Conservation (phyloP, 2,329 filamentous ascomycete species). For the Colletotrichum shisoi region DNA sequence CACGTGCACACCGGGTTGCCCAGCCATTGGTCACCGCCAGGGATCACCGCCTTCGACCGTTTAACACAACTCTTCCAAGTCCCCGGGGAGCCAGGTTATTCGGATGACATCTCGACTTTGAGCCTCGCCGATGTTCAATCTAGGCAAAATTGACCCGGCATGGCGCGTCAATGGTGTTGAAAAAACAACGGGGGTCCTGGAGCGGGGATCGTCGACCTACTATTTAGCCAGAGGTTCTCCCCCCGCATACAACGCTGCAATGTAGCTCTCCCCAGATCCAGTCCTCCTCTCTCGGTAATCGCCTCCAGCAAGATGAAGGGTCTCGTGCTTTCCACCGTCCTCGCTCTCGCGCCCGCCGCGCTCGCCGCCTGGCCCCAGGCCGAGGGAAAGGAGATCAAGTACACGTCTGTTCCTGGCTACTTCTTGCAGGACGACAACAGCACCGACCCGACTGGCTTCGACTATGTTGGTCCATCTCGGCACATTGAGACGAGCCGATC, state of each 20-base stretch:
- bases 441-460: conserved; percentile 66
- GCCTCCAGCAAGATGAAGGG: conserved; percentile 48
- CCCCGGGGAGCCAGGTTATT: conserved; percentile 17
- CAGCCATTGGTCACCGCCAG: conserved; percentile 44
- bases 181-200: conserved; percentile 19
- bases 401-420: conserved; percentile 67
- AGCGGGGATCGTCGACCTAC: conserved; percentile 19
- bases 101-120: conserved; percentile 31
- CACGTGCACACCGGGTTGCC: conserved; percentile 44
- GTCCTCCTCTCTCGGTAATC: conserved; percentile 11
- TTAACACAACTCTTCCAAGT: neutral
- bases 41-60: conserved; percentile 21
- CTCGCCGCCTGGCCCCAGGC: conserved; percentile 47
- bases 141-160: conserved; percentile 37
- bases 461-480: conserved; percentile 62
- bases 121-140: conserved; percentile 23
- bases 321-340: conserved; percentile 44
- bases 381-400: conserved; percentile 59
- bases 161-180: conserved; percentile 34
- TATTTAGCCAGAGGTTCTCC: conserved; percentile 35
- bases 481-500: neutral
- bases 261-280: conserved; percentile 16
- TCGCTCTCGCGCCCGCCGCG: conserved; percentile 45
- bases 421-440: conserved; percentile 69
- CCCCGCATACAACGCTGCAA: conserved; percentile 26